phyloP scores from a whole-genome alignment of 768 basidiomycete species.

The Royoungia palumana region DNA sequence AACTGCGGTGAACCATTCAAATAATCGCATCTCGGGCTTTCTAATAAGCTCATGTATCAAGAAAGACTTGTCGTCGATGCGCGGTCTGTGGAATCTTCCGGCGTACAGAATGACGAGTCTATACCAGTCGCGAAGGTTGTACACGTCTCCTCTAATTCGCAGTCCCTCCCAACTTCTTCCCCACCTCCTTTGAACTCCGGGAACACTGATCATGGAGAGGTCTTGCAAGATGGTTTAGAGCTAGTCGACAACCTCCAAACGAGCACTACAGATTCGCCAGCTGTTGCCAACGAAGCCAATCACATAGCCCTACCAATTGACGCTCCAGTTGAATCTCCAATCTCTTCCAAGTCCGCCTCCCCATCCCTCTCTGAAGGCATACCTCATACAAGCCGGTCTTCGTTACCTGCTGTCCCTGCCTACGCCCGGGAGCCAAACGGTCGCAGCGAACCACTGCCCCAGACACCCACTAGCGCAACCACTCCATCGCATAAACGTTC shows the following conservation, averaged over 20 bases:
- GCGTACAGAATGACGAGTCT: constrained; percentile 6
- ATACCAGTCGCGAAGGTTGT: constrained; percentile 7
- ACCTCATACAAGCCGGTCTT: constrained; percentile 3
- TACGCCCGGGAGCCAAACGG: constrained; percentile 14
- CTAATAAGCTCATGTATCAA: constrained; percentile 17
- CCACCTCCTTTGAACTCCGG: background rate
- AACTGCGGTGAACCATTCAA: background rate
- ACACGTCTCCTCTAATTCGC: constrained; percentile 3
- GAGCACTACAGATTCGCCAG: background rate
- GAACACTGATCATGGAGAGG: background rate
- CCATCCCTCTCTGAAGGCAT: constrained; percentile 3
- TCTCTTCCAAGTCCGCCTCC: constrained; percentile 8
- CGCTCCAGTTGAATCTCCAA: background rate
- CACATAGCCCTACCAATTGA: background rate
- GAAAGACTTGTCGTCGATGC: constrained; percentile 6
- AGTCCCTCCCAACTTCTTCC: constrained; percentile 3
- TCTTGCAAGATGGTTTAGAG: background rate
- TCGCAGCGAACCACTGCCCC: constrained; percentile 10
- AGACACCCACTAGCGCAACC: constrained; percentile 19
- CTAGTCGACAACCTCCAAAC: background rate
- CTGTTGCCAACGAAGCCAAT: constrained; percentile 3
- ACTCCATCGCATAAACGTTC: constrained; percentile 48
- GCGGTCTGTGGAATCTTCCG: background rate
- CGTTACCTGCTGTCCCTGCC: constrained; percentile 2
- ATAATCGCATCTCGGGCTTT: background rate